Conservation (phyloP, 495 filamentous ascomycete species). For the Clavariopsis aquatica region DNA sequence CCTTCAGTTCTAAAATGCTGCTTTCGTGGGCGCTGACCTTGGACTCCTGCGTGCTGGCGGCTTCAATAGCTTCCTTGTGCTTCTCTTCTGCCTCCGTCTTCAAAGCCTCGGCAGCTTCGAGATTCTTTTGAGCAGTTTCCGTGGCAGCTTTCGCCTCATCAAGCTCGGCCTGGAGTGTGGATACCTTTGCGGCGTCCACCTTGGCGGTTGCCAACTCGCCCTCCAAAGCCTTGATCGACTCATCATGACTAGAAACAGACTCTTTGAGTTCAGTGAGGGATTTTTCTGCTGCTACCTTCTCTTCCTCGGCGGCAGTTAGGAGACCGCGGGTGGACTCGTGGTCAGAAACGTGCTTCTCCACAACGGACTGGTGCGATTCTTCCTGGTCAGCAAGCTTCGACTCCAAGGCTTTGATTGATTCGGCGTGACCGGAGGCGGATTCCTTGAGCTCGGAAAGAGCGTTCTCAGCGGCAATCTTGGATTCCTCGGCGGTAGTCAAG, state of each 20-base stretch:
- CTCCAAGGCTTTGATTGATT: neutral
- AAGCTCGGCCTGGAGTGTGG: constrained; percentile 1
- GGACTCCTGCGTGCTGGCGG: neutral
- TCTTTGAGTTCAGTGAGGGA: constrained; percentile 15
- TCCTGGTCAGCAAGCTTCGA: constrained; percentile 13
- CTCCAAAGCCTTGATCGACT: neutral
- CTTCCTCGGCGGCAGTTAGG: constrained; percentile 20
- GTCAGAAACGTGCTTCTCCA: constrained; percentile 19
- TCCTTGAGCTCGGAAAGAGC: constrained; percentile 15
- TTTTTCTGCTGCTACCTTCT: neutral
- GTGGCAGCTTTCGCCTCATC: constrained; percentile 9
- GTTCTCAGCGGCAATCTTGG: constrained; percentile 1
- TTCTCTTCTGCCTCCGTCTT: constrained; percentile 40
- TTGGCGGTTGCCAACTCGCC: constrained; percentile 13
- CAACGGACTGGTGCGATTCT: neutral
- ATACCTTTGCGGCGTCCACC: constrained; percentile 6
- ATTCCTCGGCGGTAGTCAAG: constrained; percentile 18
- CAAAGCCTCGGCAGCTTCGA: constrained; percentile 3
- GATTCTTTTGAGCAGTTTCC: constrained; percentile 8
- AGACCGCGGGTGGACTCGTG: constrained; percentile 21
- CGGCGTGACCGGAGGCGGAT: constrained; percentile 5
- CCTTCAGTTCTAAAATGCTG: constrained; percentile 10
- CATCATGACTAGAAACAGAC: constrained; percentile 6
- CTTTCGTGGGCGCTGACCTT: constrained; percentile 8
- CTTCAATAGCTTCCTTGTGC: constrained; percentile 59